phyloP scores from a whole-genome alignment of 192 early-diverging fungal species.

The Entophlyctis luteolus region DNA sequence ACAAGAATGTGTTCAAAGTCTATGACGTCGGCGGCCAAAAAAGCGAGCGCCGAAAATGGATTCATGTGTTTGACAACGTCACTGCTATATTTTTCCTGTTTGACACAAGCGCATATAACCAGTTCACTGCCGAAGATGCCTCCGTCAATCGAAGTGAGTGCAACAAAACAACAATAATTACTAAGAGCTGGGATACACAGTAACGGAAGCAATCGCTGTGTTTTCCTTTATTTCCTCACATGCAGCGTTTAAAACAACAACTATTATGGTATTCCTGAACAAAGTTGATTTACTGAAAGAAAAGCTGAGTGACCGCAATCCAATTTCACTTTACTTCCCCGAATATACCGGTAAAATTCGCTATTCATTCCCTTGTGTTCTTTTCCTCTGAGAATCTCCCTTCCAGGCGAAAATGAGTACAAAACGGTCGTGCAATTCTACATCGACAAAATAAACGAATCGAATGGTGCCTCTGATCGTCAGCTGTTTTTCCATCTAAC shows the following conservation, averaged over 20 bases:
- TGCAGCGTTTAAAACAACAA: slow-evolving; percentile 86
- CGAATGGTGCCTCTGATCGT: slow-evolving; percentile 45
- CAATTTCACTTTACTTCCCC: slow-evolving; percentile 78
- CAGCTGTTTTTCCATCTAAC: slow-evolving; percentile 58
- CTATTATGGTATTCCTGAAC: slow-evolving; percentile 91
- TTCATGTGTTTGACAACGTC: slow-evolving; percentile 82
- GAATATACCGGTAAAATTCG: slow-evolving; percentile 61
- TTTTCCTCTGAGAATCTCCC: neutral
- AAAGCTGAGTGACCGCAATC: slow-evolving; percentile 74
- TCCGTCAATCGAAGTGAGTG: neutral
- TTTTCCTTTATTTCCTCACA: slow-evolving; percentile 91
- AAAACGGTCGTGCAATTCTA: slow-evolving; percentile 46
- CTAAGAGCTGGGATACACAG: slow-evolving; percentile 29
- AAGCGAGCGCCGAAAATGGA: slow-evolving; percentile 84
- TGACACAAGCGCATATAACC: slow-evolving; percentile 90
- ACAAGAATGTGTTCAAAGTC: slow-evolving; percentile 51
- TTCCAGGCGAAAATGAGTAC: slow-evolving; percentile 38
- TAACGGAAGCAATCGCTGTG: slow-evolving; percentile 83
- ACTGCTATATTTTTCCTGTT: slow-evolving; percentile 93
- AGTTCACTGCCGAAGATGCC: slow-evolving; percentile 78
- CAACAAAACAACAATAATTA: too few relatives aligned
- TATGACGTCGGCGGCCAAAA: slow-evolving; percentile 85
- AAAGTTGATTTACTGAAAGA: slow-evolving; percentile 85
- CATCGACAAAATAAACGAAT: slow-evolving; percentile 35
- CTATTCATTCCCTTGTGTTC: neutral